Evolutionary conservation across 106 monocot genomes (phyloP).

Genomic region (Iris macrosiphon): DNA sequence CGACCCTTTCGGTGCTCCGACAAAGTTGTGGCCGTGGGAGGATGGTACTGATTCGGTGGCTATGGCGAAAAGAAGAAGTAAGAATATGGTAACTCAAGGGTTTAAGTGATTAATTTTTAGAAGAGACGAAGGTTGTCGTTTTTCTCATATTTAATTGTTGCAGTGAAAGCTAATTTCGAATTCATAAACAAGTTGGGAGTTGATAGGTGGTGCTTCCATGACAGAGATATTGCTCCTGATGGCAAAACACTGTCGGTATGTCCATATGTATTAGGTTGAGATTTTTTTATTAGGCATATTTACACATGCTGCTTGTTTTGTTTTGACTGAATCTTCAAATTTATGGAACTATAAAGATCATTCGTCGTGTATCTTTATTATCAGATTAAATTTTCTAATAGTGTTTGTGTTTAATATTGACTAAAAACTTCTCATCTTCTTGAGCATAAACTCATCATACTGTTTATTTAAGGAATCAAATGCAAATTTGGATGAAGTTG

Average conservation of each 20-base stretch:
- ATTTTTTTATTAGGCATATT: too few species aligned
- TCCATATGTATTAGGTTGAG: too few species aligned
- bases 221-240: conserved; percentile 98
- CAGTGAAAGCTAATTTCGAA: conserved; percentile 95
- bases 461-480: conserved; percentile 66
- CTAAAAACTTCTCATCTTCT: too few species aligned
- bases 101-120: not conserved
- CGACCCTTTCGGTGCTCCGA: conserved; percentile 91
- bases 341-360: too few species aligned
- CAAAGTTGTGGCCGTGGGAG: conserved; percentile 97
- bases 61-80: conserved; percentile 99
- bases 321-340: too few species aligned
- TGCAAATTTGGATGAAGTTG: conserved; percentile 92
- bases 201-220: conserved; percentile 96
- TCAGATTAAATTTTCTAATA: too few species aligned
- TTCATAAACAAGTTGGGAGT: conserved; percentile 91
- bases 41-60: conserved; percentile 87
- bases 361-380: too few species aligned
- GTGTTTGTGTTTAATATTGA: too few species aligned
- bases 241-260: conserved; percentile 72
- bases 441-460: too few species aligned
- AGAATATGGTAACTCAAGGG: conserved; percentile 5
- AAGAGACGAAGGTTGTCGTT: not conserved
- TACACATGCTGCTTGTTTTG: too few species aligned
- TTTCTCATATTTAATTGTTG: not conserved